Evolutionary conservation across 148 eudicot species (phyloP).

Genomic region (Camellia granthamiana): DNA sequence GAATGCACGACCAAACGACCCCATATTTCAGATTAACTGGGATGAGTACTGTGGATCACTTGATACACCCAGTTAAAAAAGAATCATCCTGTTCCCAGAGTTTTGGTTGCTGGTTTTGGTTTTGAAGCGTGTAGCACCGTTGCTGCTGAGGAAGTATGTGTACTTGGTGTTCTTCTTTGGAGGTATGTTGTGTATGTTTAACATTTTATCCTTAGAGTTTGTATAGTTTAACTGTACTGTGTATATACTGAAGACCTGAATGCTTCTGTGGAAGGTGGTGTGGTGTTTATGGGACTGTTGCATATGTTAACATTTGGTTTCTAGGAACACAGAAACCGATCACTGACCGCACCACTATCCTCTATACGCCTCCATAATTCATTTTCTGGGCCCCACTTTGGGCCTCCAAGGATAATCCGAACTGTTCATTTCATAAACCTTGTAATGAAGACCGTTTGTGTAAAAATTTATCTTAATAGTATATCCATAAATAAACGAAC

Average conservation of each 20-base stretch:
- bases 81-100: background rate
- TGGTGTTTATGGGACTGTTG: background rate
- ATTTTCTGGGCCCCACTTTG: too few relatives aligned
- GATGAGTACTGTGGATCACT: constrained; percentile 24
- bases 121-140: background rate
- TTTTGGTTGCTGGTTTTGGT: background rate
- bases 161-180: background rate
- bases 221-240: background rate
- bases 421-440: too few relatives aligned
- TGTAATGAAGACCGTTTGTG: too few relatives aligned
- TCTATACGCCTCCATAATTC: too few relatives aligned
- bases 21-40: constrained; percentile 35
- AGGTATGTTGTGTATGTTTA: constrained; percentile 4
- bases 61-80: constrained; percentile 7
- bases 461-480: too few relatives aligned
- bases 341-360: too few relatives aligned
- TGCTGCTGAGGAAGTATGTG: background rate
- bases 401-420: too few relatives aligned
- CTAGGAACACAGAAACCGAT: too few relatives aligned
- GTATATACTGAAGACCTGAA: background rate
- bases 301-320: background rate
- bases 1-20: constrained; percentile 28
- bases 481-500: too few relatives aligned
- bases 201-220: background rate
- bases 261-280: background rate